Evolutionary conservation across 768 basidiomycete genomes (phyloP), one percentile per base, ranked within the genome.

Genomic region (Lactarius indigo): DNA sequence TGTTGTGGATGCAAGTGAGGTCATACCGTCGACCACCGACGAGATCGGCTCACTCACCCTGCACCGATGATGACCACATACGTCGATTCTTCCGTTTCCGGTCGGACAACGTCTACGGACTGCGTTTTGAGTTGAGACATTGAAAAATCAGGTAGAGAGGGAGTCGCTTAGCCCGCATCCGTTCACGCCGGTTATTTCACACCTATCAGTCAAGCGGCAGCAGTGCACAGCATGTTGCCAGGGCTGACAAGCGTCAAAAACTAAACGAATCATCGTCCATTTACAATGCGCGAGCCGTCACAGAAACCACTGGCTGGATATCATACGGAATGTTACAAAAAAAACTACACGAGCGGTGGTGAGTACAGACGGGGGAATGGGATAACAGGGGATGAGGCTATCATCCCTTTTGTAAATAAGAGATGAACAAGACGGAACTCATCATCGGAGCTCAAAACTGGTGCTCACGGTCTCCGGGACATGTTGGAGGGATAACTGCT

Each of bases 391-490:
- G 55, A 33, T 33, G 37, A 35, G 57, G 26, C 15, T 5, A 55
- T 56, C 26, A 55, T 39, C 64, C 55, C 37, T 65, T 61, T 57
- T 66, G 59, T 18, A 37, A 47, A 52, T 33, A 47, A 30, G 30
- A 33, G 42, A 33, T 54, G n/a, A 52, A 50, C 57, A 55, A 61
- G 31, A 35, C 42, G 33, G 33, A 33, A 20, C 44, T 81, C 67
- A 94, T 81, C 67, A 94, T 68, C 94, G 90, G 78, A 96, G 90
- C 80, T 96, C 94, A 72, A 96, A 94, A 72, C 85, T 87, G 33
- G 90, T 87, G 73, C 83, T 90, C 64, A 85, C 85, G 47, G 82
- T 79, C 74, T 91, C 87, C 18, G 89, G 88, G 54, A 92, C 84
- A 72, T 96, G 92, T 39, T 82, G 81, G 65, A 97, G 82, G 5